Conservation (phyloP, 176 grass and related monocot genomes). For the Musa beccarii region DNA sequence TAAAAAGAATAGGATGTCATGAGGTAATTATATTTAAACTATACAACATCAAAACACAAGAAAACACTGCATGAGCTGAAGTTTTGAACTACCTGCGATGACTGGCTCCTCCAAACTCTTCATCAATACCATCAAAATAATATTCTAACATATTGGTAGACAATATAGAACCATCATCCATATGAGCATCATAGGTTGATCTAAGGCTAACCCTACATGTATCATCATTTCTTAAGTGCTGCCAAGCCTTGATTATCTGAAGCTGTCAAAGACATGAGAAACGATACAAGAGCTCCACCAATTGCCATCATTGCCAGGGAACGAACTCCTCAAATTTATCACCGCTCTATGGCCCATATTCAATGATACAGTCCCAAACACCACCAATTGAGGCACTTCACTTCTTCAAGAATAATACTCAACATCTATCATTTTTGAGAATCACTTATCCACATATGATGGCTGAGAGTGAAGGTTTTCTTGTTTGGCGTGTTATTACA, state of each 20-base stretch:
- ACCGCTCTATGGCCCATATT: slow-evolving; percentile 1
- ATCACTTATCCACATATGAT: slow-evolving; percentile 12
- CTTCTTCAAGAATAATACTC: slow-evolving; percentile 1
- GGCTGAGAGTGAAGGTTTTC: slow-evolving; percentile 15
- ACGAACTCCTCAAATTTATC: slow-evolving; percentile 27
- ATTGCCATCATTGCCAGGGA: slow-evolving; percentile 15
- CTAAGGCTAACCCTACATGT: slow-evolving; percentile 4
- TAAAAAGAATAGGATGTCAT: too few relatives aligned
- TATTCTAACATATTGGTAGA: neutral
- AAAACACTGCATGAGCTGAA: neutral
- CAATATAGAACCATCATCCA: slow-evolving; percentile 16
- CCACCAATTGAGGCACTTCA: slow-evolving; percentile 11
- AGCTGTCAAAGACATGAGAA: slow-evolving; percentile 19
- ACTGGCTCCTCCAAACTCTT: slow-evolving; percentile 3
- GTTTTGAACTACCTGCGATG: slow-evolving; percentile 10
- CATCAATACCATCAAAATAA: slow-evolving; percentile 13
- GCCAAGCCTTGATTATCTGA: slow-evolving; percentile 4
- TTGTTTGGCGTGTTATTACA: slow-evolving; percentile 14
- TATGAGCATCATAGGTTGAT: slow-evolving; percentile 1
- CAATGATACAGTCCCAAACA: slow-evolving; percentile 1
- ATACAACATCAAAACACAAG: too few relatives aligned
- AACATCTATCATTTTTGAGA: slow-evolving; percentile 13
- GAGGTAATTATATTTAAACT: too few relatives aligned
- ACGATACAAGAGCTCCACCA: slow-evolving; percentile 18
- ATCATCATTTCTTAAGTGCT: slow-evolving; percentile 2